phyloP scores from a whole-genome alignment of 2,329 filamentous ascomycete species.

The Pyrenochaeta sp. region DNA sequence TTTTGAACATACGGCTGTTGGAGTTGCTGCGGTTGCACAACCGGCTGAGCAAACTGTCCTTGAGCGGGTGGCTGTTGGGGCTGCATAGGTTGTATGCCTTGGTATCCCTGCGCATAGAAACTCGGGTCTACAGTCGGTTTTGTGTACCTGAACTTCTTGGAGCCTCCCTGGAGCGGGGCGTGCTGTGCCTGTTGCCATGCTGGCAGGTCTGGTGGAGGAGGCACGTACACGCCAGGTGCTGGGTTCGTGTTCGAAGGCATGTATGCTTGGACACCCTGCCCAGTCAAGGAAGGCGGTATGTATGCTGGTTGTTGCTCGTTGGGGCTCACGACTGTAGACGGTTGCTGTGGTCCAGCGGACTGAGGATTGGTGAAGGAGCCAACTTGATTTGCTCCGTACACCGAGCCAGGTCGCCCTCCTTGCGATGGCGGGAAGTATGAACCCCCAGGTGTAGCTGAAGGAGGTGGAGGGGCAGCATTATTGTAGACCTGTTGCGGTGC shows the following conservation, averaged over 20 bases:
- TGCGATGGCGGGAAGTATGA: conserved; percentile 45
- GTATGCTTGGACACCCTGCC: conserved; percentile 46
- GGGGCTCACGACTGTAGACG: conserved; percentile 35
- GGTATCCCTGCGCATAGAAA: conserved; percentile 36
- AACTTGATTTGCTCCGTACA: conserved; percentile 37
- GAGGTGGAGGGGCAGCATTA: conserved; percentile 35
- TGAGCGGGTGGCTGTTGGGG: conserved; percentile 10
- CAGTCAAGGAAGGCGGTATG: conserved; percentile 42
- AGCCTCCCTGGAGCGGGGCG: conserved; percentile 40
- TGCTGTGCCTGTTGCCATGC: conserved; percentile 50
- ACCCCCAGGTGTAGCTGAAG: conserved; percentile 39
- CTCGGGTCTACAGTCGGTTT: conserved; percentile 37
- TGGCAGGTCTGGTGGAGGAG: conserved; percentile 47
- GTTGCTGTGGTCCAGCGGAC: conserved; percentile 28
- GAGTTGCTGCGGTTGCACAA: conserved; percentile 12
- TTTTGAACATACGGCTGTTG: conserved; percentile 16
- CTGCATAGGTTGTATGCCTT: conserved; percentile 27
- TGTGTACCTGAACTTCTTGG: conserved; percentile 44
- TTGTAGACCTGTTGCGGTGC: conserved; percentile 37
- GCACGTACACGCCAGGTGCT: conserved; percentile 46
- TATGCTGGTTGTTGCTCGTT: conserved; percentile 46
- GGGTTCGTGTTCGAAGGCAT: conserved; percentile 45
- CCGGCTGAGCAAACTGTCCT: conserved; percentile 23
- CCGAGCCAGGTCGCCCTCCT: conserved; percentile 34
- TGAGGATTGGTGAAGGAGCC: conserved; percentile 25